Percentiles rank a stretch among this genome's conserved stretches.
phyloP scores from a whole-genome alignment of 2,329 filamentous ascomycete species.

The Huntiella decipiens region DNA sequence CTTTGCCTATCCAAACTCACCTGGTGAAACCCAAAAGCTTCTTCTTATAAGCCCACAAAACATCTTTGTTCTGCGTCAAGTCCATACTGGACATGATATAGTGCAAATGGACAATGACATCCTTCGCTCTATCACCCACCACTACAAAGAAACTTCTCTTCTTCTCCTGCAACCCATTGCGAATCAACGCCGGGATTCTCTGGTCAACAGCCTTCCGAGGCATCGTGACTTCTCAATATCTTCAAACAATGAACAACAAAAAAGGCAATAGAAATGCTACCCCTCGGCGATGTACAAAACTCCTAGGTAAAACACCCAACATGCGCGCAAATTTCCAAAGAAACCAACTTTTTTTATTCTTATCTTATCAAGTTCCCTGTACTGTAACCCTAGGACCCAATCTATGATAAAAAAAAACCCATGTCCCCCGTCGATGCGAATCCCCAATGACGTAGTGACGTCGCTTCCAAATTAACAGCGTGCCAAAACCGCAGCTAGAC shows the following conservation, averaged over 20 bases:
- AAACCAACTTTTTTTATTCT: background rate
- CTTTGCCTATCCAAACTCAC: slow-evolving; percentile 17
- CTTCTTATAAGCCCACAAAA: slow-evolving; percentile 98
- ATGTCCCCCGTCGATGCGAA: too few species aligned
- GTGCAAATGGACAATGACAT: slow-evolving; percentile 85
- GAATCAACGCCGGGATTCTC: slow-evolving; percentile 76
- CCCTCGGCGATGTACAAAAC: background rate
- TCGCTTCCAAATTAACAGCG: too few species aligned
- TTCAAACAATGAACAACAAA: too few species aligned
- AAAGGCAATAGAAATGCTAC: too few species aligned
- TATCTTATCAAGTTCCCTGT: background rate
- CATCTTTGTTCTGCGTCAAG: slow-evolving; percentile 76
- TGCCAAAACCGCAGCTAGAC: too few species aligned
- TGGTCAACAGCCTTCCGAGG: slow-evolving; percentile 51
- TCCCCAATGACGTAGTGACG: too few species aligned
- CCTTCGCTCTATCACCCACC: slow-evolving; percentile 83
- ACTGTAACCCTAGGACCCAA: background rate
- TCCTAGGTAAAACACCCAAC: too few species aligned
- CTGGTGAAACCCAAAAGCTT: slow-evolving; percentile 85
- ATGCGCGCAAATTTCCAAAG: too few species aligned
- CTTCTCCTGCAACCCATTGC: slow-evolving; percentile 85
- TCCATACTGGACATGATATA: slow-evolving; percentile 82
- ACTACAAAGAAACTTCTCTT: slow-evolving; percentile 97
- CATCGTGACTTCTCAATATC: slow-evolving; percentile 24
- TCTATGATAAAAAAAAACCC: too few species aligned